A percentile compares a stretch with the other conserved stretches of the same genome.
Conservation (phyloP, 192 early-diverging fungal genomes). For the Phycomyces blakesleeanus region DNA sequence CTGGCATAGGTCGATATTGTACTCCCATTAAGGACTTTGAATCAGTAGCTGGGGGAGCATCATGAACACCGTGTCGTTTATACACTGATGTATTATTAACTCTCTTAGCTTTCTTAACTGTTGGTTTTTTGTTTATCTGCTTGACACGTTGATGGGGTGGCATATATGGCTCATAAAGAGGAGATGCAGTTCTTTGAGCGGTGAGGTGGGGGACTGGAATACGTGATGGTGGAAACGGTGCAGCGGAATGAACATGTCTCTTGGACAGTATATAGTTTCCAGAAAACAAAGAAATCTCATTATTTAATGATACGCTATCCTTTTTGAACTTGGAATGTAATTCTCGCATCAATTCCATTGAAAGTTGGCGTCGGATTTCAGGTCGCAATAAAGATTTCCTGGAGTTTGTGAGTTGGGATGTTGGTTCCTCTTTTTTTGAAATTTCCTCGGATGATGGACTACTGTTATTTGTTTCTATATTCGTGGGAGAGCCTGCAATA, state of each 20-base stretch:
- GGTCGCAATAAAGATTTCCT: slow-evolving; percentile 14
- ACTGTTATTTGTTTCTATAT: not conserved
- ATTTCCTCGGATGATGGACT: not conserved
- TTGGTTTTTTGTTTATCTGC: not conserved
- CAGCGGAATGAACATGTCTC: not conserved
- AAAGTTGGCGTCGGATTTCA: slow-evolving; percentile 15
- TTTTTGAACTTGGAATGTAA: slow-evolving; percentile 12
- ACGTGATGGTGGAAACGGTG: slow-evolving; percentile 18
- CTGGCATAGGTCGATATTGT: not conserved
- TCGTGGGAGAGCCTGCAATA: slow-evolving; percentile 43
- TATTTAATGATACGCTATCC: slow-evolving; percentile 28
- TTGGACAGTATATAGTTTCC: slow-evolving; percentile 6
- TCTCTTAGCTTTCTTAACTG: not conserved
- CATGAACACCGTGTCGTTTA: not conserved
- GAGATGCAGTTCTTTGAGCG: slow-evolving; percentile 1
- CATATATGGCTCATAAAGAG: slow-evolving; percentile 9
- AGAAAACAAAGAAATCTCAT: slow-evolving; percentile 9
- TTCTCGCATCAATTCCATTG: slow-evolving; percentile 16
- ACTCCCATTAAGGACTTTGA: not conserved
- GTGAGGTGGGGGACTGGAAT: slow-evolving; percentile 21
- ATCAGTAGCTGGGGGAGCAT: not conserved
- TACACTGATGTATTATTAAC: not conserved
- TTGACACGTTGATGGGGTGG: slow-evolving; percentile 1
- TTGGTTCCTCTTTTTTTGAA: not conserved
- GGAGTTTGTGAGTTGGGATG: not conserved